phyloP scores from a whole-genome alignment of 805 yeast genomes.

The Torulaspora microellipsoides region DNA sequence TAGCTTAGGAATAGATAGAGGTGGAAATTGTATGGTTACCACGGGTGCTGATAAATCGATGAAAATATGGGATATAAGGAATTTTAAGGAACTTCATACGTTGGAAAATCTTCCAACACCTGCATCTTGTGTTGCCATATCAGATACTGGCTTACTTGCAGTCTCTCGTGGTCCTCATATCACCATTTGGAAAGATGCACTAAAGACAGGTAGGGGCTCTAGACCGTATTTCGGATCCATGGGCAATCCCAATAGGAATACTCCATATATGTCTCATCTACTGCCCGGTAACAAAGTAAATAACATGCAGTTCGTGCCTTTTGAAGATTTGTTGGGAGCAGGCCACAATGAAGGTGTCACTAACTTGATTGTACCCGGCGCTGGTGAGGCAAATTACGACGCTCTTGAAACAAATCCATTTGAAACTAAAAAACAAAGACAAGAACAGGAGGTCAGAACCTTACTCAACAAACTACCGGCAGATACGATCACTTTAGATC shows the following conservation, averaged over 20 bases:
- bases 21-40: slow-evolving; percentile 90
- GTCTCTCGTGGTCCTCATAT: slow-evolving; percentile 97
- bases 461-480: slow-evolving; percentile 85
- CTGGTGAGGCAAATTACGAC: slow-evolving; percentile 98
- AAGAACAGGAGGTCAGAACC: slow-evolving; percentile 82
- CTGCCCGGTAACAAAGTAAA: slow-evolving; percentile 72
- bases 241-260: slow-evolving; percentile 38
- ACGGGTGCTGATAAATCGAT: slow-evolving; percentile 81
- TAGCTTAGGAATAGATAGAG: slow-evolving; percentile 80
- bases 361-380: slow-evolving; percentile 89
- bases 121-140: slow-evolving; percentile 69
- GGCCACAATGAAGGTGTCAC: slow-evolving; percentile 77
- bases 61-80: slow-evolving; percentile 92
- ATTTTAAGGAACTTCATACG: slow-evolving; percentile 64
- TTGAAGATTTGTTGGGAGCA: slow-evolving; percentile 90
- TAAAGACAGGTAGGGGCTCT: slow-evolving; percentile 38
- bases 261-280: slow-evolving; percentile 90
- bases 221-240: slow-evolving; percentile 49
- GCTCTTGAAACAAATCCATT: slow-evolving; percentile 90
- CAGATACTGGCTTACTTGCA: slow-evolving; percentile 81
- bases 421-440: slow-evolving; percentile 88
- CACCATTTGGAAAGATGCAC: slow-evolving; percentile 86
- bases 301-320: slow-evolving; percentile 75
- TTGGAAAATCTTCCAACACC: slow-evolving; percentile 72
- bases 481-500: slow-evolving; percentile 89